Conservation (phyloP, 495 filamentous ascomycete genomes). For the Penicillium psychrofluorescens region DNA sequence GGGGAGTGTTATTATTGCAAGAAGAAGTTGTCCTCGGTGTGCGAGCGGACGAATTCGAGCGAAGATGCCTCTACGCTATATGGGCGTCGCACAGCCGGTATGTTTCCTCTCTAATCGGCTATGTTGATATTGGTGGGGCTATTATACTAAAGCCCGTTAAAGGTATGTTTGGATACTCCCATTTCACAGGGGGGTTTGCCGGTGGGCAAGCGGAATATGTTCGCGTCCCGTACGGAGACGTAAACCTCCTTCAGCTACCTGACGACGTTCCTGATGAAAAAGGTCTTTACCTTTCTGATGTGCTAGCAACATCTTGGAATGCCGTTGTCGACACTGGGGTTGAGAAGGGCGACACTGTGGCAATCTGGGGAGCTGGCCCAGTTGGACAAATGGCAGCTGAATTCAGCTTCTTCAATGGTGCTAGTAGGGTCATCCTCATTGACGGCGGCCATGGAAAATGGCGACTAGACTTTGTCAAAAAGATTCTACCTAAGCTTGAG, state of each 20-base stretch:
- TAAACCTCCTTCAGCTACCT: conserved; percentile 75
- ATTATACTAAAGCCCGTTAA: not conserved
- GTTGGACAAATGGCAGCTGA: conserved; percentile 80
- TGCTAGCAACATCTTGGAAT: conserved; percentile 73
- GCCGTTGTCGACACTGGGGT: conserved; percentile 79
- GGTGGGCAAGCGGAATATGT: conserved; percentile 87
- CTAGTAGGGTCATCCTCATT: conserved; percentile 69
- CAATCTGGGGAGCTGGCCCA: conserved; percentile 38
- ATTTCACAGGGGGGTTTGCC: conserved; percentile 82
- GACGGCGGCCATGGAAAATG: conserved; percentile 59
- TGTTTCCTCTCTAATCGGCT: conserved; percentile 11
- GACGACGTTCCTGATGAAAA: conserved; percentile 84
- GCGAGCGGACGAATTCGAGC: conserved; percentile 43
- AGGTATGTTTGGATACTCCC: conserved; percentile 49
- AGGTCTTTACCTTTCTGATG: conserved; percentile 74
- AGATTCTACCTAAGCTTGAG: conserved; percentile 57
- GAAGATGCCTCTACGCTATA: conserved; percentile 57
- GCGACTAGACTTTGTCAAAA: conserved; percentile 59
- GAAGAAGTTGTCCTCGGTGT: conserved; percentile 48
- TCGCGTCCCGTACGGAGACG: conserved; percentile 72
- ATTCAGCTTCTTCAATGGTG: conserved; percentile 66
- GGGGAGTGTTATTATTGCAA: conserved; percentile 68
- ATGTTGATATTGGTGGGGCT: not conserved
- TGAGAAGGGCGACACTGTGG: conserved; percentile 66
- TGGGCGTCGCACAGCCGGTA: conserved; percentile 62